These are phyloP conservation scores for Xylariaceae sp. DNA, from an alignment of 2,329 filamentous ascomycete genomes.

Conservation along the genomic window DNA sequence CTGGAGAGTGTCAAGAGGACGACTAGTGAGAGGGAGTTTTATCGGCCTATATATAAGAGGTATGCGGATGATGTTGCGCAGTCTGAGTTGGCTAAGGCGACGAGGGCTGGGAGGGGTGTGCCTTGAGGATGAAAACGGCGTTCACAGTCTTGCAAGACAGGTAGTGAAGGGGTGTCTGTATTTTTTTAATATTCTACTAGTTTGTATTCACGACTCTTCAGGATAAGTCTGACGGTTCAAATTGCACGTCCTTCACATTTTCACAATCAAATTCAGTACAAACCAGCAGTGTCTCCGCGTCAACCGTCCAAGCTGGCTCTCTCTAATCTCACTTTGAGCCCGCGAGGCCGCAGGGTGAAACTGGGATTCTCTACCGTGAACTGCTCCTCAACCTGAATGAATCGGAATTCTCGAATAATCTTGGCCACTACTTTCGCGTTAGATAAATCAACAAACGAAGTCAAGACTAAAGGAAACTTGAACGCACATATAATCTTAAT, in stretches of 20 bases:
- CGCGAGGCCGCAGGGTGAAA: not conserved
- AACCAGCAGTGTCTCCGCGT: not conserved
- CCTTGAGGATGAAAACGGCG: constrained; percentile 36
- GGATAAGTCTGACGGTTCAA: no score
- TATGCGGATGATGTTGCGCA: constrained; percentile 42
- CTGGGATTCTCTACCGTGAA: constrained; percentile 1
- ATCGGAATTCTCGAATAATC: not conserved
- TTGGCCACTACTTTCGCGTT: not conserved
- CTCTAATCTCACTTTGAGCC: constrained; percentile 1
- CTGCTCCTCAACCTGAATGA: not conserved
- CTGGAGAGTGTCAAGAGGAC: constrained; percentile 49
- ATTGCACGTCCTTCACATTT: no score
- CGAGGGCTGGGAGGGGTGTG: constrained; percentile 45
- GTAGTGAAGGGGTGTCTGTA: no score
- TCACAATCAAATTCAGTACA: not conserved
- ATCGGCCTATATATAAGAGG: constrained; percentile 49
- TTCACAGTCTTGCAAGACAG: no score
- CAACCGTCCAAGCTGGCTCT: not conserved
- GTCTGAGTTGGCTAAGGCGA: constrained; percentile 41
- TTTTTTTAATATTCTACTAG: no score
- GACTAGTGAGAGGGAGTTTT: constrained; percentile 49
- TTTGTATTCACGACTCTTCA: no score
- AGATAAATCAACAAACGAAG: not conserved
- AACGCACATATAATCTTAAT: constrained; percentile 23
- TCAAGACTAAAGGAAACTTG: not conserved